Evolutionary conservation across 352 stramenopile genomes (phyloP), one percentile per base, ranked within the genome.

Genomic region (Blastocystis sp.): DNA sequence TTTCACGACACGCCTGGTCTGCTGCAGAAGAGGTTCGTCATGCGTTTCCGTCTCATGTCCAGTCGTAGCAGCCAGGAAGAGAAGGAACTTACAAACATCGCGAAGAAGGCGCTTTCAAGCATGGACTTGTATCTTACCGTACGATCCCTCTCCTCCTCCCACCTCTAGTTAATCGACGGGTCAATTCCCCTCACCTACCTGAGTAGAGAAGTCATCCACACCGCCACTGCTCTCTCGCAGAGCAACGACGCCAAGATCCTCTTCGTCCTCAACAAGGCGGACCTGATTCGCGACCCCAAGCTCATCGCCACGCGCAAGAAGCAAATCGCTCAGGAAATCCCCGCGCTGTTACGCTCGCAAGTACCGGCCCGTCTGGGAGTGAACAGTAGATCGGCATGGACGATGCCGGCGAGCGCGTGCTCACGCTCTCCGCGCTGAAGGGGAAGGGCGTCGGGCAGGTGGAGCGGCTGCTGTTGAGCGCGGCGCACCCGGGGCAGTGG

Each of bases 181-280:
- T 85, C 74, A 3, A 85, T 85, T 85, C 74, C 74, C 24, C 61
- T 85, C 55, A 85, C 74, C 13, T 69, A 85, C 45, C 41, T 85
- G 4, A 85, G 74, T 69, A 26, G 60, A 2, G 74, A 69, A n/a
- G 74, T 85, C n/a, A 85, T 85, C 39, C 74, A 69, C 33, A 67
- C 74, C 2, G 55, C 74, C 12, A 33, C 66, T 19, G 74, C 74
- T 13, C n/a, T 85, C 10, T 67, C 74, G 4, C 59, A 67, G 29
- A 19, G 50, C 9, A 50, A 85, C 51, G 24, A 85, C 35, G 41
- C 74, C 1, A 24, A 62, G 3, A 39, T 85, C 35, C 74, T 85
- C 33, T 21, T 85, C 24, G 74, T 29, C n/a, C 21, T 85, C 13
- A 85, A 85, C 31, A 85, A 85, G 26, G 51, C 31, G 6, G 74